These are phyloP conservation scores for Ceratocystis lukuohia DNA, from an alignment of 2,329 filamentous ascomycete species.

Conservation along the genomic window DNA sequence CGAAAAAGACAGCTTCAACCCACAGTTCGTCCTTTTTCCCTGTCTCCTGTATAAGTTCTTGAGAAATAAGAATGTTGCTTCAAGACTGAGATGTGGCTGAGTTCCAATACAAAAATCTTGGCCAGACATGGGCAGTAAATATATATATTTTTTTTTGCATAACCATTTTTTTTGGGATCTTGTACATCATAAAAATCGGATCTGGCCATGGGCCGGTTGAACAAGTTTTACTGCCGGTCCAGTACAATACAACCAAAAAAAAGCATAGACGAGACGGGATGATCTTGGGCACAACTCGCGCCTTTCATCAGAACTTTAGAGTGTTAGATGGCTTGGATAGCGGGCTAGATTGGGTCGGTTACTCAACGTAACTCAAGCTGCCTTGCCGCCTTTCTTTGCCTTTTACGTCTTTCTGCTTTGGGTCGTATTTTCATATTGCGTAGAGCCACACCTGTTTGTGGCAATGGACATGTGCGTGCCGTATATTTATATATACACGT, in stretches of 20 bases:
- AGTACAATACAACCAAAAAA: background rate
- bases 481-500: background rate
- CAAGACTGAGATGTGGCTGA: no score
- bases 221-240: background rate
- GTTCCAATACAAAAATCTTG: no score
- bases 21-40: background rate
- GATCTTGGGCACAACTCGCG: no score
- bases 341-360: no score
- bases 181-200: background rate
- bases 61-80: background rate
- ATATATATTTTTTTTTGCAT: background rate
- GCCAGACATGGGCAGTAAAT: background rate
- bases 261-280: background rate
- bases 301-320: no score
- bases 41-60: background rate
- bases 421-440: no score
- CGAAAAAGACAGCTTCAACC: background rate
- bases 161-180: background rate
- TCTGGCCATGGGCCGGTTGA: background rate
- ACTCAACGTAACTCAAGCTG: no score
- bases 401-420: no score
- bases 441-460: no score
- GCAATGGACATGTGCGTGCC: background rate
- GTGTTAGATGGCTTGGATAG: no score
- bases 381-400: no score